phyloP scores from a whole-genome alignment of 805 yeast species.

The Candida incommunis region DNA sequence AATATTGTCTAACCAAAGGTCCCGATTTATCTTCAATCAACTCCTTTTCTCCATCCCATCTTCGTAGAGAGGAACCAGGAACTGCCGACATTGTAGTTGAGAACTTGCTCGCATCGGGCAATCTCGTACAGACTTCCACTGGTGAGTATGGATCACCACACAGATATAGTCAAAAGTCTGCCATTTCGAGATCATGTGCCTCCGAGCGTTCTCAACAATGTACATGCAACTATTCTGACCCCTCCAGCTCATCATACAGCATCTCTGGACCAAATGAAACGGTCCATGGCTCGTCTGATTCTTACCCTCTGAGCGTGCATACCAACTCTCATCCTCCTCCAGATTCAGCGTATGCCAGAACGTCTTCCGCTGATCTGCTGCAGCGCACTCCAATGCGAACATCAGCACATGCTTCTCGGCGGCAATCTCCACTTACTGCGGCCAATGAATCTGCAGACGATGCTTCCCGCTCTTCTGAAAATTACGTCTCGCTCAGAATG shows the following conservation, averaged over 20 bases:
- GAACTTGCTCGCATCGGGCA: too few species aligned
- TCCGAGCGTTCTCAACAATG: too few species aligned
- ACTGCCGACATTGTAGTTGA: not conserved
- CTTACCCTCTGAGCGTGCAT: too few species aligned
- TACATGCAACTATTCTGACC: not conserved
- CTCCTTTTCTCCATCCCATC: not conserved
- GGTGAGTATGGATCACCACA: not conserved
- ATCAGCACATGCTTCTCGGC: not conserved
- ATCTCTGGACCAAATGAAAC: not conserved
- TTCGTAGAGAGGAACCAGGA: not conserved
- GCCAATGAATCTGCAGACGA: not conserved
- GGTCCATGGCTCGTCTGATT: not conserved
- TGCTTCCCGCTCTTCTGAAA: not conserved
- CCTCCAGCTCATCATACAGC: not conserved
- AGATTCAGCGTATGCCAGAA: not conserved
- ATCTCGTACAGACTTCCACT: not conserved
- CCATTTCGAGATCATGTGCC: too few species aligned
- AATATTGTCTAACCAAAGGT: too few species aligned
- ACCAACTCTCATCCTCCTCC: not conserved
- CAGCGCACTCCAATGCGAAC: not conserved
- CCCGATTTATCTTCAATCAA: not conserved
- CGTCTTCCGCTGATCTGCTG: not conserved
- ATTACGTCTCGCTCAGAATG: not conserved
- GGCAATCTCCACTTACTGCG: not conserved
- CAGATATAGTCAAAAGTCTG: too few species aligned